Evolutionary conservation across 1,284 basidiomycete species (phyloP).

Genomic region (Omphalotus olearius): DNA sequence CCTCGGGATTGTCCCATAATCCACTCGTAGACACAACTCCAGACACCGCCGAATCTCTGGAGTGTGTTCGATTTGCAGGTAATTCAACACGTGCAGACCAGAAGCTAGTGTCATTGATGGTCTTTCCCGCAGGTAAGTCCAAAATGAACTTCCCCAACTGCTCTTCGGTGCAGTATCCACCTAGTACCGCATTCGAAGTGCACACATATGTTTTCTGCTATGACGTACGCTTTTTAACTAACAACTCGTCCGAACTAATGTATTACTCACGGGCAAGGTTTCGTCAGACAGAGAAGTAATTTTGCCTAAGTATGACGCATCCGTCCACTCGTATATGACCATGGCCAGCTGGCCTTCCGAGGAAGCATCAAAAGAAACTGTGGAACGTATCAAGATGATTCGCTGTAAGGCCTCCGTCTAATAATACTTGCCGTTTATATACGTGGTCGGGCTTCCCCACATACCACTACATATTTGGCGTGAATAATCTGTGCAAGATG

Average conservation of each 20-base stretch:
- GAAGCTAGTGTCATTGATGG: conserved; percentile 69
- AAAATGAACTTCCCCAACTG: conserved; percentile 86
- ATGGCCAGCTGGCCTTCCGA: conserved; percentile 90
- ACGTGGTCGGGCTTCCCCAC: conserved; percentile 79
- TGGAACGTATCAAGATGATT: conserved; percentile 12
- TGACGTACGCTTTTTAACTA: conserved; percentile 10
- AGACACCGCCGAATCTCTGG: not conserved
- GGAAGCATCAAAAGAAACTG: conserved; percentile 79
- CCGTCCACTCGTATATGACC: conserved; percentile 94
- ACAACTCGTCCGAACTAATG: not conserved
- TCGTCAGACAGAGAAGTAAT: conserved; percentile 54
- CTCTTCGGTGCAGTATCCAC: conserved; percentile 63
- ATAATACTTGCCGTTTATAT: conserved; percentile 70
- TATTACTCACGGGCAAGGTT: conserved; percentile 58
- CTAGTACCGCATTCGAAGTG: conserved; percentile 68
- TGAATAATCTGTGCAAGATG: conserved; percentile 51
- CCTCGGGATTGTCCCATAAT: conserved; percentile 58
- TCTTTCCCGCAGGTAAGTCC: conserved; percentile 55
- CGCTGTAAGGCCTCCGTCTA: not conserved
- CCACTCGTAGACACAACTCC: conserved; percentile 23
- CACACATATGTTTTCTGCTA: conserved; percentile 91
- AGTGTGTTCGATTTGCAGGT: conserved; percentile 28
- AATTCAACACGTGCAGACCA: conserved; percentile 73
- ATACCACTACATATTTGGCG: conserved; percentile 94
- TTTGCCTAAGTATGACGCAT: conserved; percentile 82